These are phyloP conservation scores for Lobosporangium transversale DNA, from an alignment of 192 early-diverging fungal species.

Conservation along the genomic window DNA sequence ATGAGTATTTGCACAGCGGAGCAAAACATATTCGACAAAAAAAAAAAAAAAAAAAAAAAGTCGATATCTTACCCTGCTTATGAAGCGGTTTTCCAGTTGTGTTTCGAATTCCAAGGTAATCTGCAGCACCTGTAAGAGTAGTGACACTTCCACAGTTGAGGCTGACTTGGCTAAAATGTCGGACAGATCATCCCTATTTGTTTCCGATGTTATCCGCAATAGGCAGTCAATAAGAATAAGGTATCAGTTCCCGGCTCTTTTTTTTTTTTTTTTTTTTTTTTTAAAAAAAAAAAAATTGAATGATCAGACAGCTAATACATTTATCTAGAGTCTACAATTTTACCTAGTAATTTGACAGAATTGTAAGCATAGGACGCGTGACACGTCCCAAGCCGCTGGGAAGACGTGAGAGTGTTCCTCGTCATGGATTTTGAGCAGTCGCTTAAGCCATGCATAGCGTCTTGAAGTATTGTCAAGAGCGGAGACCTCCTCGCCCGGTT, in stretches of 20 bases:
- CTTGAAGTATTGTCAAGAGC: conserved; percentile 85
- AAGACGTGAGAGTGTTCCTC: conserved; percentile 90
- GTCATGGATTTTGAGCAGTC: conserved; percentile 87
- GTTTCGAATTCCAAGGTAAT: conserved; percentile 91
- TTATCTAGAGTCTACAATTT: too few relatives aligned
- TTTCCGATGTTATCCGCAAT: neutral
- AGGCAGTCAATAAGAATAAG: neutral
- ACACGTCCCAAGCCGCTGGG: conserved; percentile 81
- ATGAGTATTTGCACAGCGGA: too few relatives aligned
- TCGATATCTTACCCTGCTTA: conserved; percentile 58
- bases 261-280: too few relatives aligned
- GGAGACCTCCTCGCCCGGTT: conserved; percentile 77
- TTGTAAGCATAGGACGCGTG: conserved; percentile 69
- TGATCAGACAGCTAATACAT: too few relatives aligned
- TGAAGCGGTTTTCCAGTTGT: conserved; percentile 82
- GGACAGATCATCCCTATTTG: conserved; percentile 68
- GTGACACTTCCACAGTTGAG: conserved; percentile 70
- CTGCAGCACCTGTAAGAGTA: conserved; percentile 79
- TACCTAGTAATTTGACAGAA: conserved; percentile 92
- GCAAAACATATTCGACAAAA: too few relatives aligned
- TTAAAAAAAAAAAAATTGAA: too few relatives aligned
- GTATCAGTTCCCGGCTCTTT: too few relatives aligned
- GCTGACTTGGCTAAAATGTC: conserved; percentile 69
- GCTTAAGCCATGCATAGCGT: conserved; percentile 93
- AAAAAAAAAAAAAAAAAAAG: too few relatives aligned